Base-by-base conservation (phyloP, 768 basidiomycete genomes). In the Collybia sp. region DNA sequence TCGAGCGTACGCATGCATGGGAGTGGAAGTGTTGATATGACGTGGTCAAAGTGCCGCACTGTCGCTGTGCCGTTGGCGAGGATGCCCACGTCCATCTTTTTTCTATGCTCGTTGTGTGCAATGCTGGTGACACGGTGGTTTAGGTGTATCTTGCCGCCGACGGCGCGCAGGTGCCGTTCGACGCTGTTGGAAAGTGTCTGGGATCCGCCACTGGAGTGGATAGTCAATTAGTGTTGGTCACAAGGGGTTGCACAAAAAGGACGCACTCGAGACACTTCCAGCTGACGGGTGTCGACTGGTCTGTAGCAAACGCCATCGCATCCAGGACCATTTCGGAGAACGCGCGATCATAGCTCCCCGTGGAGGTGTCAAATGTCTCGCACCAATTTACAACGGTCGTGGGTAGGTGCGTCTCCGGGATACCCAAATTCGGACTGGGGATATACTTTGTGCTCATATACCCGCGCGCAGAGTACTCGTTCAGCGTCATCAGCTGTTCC, bases 261-360 rank as follows among this genome's bases (percentile, higher is more conserved):
- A 55, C 65, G 42, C 35, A 68, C 59, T 51, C 48, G 30, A 61
- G 33, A 16, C 55, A 67, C 30, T 53, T 43, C 48, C 50, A 61
- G 13, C 46, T 13, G 25, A 15, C 25, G 30, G 9, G 34, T 13
- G 45, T 32, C 30, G 10, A 12, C 16, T 40, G 19, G 43, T 52
- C 17, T 31, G 37, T 25, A 18, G 47, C 45, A 19, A 67, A 67
- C 2, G 55, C 56, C 16, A 70, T 30, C 4, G 53, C 44, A 4
- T 49, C 59, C 15, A 72, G 49, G n/a, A 72, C 59, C 0, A 57
- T 50, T 51, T 72, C 70, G 1, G 63, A 50, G 33, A 72, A 52
- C 13, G 58, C 58, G 0, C 58, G 57, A 46, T 72, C 65, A 49
- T 62, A 72, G 47, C 53, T 60, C 1, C 61, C 63, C 4, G 59